Base-by-base conservation (phyloP, 169 alveolate genomes). In the Theileria parva region DNA sequence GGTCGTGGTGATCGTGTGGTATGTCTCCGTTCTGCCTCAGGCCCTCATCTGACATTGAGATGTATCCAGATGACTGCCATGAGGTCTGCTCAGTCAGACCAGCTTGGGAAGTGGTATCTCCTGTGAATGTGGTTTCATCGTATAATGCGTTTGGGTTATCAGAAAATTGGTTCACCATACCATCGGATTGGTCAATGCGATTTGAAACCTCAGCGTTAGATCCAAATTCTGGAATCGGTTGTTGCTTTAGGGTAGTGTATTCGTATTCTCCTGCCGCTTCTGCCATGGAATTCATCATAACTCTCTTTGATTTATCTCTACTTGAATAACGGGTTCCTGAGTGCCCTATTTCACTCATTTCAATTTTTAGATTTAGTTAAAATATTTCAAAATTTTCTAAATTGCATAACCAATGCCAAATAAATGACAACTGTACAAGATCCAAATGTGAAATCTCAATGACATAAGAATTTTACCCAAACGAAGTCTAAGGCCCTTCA, bases 21-120 rank as follows among this genome's bases (percentile, higher is more conserved):
- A 81, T 73, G 32, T 81, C 88, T n/a, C 77, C 74, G 53, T 75
- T 81, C 37, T 72, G 78, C 30, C 78, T 77, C 19, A 81, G 64
- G 23, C 72, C 79, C 13, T 81, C 88, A 23, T 81, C 83, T 0
- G 77, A 9, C 74, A 81, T 69, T 17, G 65, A 50, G 70, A 81
- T 63, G 68, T 81, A 81, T 2, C 81, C 74, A 11, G 85, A 7
- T 0, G 57, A 19, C 12, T 28, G 59, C 88, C 88, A 81, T 32
- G 78, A 70, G 8, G 55, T 79, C 71, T 81, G 88, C 23, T 81
- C 88, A 15, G 69, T 28, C 19, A 28, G 76, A 6, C 88, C 60
- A 17, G 66, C 72, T 17, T 64, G 75, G 53, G 70, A 74, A 0
- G 69, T 17, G 44, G 77, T 69, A 37, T 81, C 88, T 37, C 55